Base-by-base conservation (phyloP, 495 filamentous ascomycete genomes). In the Aspergillus saccharolyticus region DNA sequence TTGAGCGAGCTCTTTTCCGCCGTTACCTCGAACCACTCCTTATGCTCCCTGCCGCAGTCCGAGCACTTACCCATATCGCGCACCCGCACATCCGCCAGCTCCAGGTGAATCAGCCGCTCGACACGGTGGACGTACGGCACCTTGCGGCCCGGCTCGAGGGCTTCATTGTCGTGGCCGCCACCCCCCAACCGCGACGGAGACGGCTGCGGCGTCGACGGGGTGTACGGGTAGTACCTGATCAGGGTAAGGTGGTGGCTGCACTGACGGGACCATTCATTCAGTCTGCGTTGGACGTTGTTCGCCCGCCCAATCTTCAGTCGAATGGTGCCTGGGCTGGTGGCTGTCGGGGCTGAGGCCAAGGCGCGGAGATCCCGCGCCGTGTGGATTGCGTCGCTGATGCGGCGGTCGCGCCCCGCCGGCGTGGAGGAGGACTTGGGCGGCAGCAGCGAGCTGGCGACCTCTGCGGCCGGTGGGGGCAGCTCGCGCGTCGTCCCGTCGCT, bases 1-100 rank as follows among this genome's bases (percentile, higher is more conserved):
- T 75, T 81, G 12, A 97, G 74, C 0, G 86, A 88, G 12, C 86
- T 77, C 63, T 85, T 81, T 17, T 73, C 83, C 2, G 89, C 91
- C 52, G 89, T 83, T 7, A 97, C 83, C 70, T 94, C 91, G 70
- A 99, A 97, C 94, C 94, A 99, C 70, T 99, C 94, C 42, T 85
- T 77, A 72, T 99, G 95, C 62, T 89, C 86, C 70, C 85, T 90
- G 12, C 92, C 91, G 68, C 94, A 99, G 8, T 82, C 81, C 8
- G 74, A 70, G 67, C 94, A 99, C 45, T 79, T 79, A 17, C 85
- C 83, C 68, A 87, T 74, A 33, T 91, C 82, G 65, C 83, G 79
- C 10, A 90, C 74, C 16, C 87, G 81, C 52, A 83, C 75, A 28
- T 86, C 87, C 5, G 75, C 78, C 22, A 99, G 78, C 75, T 99